Base-by-base conservation (phyloP, 805 yeast species). In the Wickerhamomyces chaumierensis region DNA sequence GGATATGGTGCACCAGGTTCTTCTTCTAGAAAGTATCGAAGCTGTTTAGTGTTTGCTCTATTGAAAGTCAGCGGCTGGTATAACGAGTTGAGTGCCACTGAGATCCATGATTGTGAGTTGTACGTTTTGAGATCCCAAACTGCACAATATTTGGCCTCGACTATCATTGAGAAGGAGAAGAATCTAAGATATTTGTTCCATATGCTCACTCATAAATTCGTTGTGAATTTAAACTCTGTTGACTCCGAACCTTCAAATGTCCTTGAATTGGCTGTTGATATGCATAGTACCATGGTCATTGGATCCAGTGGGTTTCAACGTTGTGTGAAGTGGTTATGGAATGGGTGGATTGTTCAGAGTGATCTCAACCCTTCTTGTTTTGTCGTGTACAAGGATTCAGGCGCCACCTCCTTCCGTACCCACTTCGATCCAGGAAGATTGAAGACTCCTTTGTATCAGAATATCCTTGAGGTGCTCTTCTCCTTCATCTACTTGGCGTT, bases 261-360 rank as follows among this genome's bases (percentile, higher is more conserved):
- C 0, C 61, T 86, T 45, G 96, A 86, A 55, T 57, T 85, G 50
- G 94, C 95, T 0, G 86, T 83, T 20, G 95, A 86, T 53, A 73
- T 78, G 73, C 95, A 86, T 48, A 73, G 82, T 11, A 78, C 88
- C 8, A 68, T 70, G 18, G 78, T 85, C 15, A 83, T 87, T 48
- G 78, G 86, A 2, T 75, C 94, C 0, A 63, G 80, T 8, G 95
- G 95, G 0, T 86, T 75, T 56, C 95, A 86, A 58, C 63, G 94
- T 39, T 84, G 95, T 61, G 70, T 85, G 51, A 76, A 79, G 47
- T 86, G 95, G 94, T 58, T 86, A 36, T 86, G 96, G 96, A 65
- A 88, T 40, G 96, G 96, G 21, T 84, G 95, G 94, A 82, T 86
- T 44, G 69, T 82, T 37, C 95, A 85, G 58, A 72, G 81, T 18